Conservation (phyloP, 139 green algal genomes). For the Asterochloris erici region DNA sequence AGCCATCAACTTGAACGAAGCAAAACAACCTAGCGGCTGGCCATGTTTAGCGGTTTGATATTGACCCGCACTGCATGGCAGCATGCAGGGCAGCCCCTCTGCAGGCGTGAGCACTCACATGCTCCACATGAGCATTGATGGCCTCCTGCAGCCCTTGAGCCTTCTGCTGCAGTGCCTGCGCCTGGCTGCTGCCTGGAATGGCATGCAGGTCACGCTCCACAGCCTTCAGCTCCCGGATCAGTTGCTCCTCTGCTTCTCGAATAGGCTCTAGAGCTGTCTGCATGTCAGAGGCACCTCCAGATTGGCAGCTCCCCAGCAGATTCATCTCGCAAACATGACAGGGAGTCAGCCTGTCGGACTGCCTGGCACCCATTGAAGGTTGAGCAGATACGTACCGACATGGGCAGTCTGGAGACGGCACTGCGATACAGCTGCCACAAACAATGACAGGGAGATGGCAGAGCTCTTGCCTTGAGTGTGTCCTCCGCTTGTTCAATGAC, state of each 20-base stretch:
- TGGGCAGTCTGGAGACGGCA: too few relatives aligned
- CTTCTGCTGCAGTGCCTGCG: slow-evolving; percentile 9
- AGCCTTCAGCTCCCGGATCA: slow-evolving; percentile 30
- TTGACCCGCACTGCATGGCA: not conserved
- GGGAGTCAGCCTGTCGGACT: too few relatives aligned
- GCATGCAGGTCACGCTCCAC: slow-evolving; percentile 34
- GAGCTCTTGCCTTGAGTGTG: not conserved
- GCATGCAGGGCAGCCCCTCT: not conserved
- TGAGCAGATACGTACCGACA: too few relatives aligned
- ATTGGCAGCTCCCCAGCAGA: too few relatives aligned
- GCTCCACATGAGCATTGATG: not conserved
- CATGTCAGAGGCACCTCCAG: not conserved
- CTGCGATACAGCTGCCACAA: too few relatives aligned
- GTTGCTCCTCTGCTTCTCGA: slow-evolving; percentile 19
- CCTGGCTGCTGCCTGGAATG: too few relatives aligned
- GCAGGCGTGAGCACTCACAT: not conserved
- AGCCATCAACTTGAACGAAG: not conserved
- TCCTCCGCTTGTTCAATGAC: slow-evolving; percentile 17
- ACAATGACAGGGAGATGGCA: not conserved
- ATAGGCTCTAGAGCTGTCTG: slow-evolving; percentile 25
- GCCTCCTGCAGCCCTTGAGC: not conserved
- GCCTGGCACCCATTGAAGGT: too few relatives aligned
- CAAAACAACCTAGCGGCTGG: not conserved
- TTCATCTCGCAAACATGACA: too few relatives aligned
- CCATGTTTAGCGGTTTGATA: not conserved